These are phyloP conservation scores for Acanthamoeba castellanii DNA, from an alignment of 208 protist species.

Conservation along the genomic window DNA sequence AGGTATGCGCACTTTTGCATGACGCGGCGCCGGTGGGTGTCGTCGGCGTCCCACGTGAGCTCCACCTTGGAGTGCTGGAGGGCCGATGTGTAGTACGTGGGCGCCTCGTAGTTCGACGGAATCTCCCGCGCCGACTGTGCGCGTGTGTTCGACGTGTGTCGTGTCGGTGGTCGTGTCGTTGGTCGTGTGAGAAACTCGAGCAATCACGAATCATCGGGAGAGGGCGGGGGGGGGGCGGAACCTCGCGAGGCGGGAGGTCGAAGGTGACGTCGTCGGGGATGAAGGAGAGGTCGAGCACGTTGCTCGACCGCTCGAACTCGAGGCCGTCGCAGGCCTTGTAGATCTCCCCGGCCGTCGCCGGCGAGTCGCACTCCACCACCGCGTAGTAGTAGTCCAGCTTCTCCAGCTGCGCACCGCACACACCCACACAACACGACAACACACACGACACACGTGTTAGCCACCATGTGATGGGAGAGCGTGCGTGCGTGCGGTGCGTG, in stretches of 20 bases:
- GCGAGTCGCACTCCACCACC: slow-evolving; percentile 95
- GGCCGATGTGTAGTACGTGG: slow-evolving; percentile 79
- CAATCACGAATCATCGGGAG: not conserved
- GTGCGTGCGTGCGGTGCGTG: no score
- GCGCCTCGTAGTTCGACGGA: slow-evolving; percentile 79
- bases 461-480: no score
- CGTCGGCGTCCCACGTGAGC: slow-evolving; percentile 88
- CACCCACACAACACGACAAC: not conserved
- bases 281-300: slow-evolving; percentile 97
- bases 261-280: slow-evolving; percentile 95
- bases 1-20: not conserved
- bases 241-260: slow-evolving; percentile 53
- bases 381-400: slow-evolving; percentile 96
- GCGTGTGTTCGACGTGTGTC: not conserved
- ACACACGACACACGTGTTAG: not conserved
- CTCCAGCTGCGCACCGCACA: not conserved
- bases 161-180: no score
- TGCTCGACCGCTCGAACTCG: slow-evolving; percentile 96
- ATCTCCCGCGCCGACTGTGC: slow-evolving; percentile 41
- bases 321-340: slow-evolving; percentile 96
- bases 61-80: slow-evolving; percentile 86
- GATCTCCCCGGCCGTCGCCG: slow-evolving; percentile 93
- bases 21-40: slow-evolving; percentile 65
- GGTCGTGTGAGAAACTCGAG: not conserved
- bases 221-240: not conserved